phyloP scores from a whole-genome alignment of 768 basidiomycete species.

The Fistulinella prunicolor region DNA sequence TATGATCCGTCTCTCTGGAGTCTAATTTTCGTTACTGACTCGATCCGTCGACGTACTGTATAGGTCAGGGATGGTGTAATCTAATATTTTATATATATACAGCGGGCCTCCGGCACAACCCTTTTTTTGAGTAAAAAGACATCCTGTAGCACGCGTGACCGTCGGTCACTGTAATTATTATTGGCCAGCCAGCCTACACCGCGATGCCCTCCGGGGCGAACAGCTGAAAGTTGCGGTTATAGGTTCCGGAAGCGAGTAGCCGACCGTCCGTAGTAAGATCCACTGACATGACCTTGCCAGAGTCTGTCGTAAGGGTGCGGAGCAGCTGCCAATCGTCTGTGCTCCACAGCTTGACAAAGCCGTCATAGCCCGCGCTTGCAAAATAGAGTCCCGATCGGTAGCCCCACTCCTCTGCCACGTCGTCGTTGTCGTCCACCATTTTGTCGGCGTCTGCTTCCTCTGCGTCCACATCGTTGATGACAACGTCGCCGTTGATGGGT shows the following conservation, averaged over 20 bases:
- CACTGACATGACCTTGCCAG: conserved; percentile 99
- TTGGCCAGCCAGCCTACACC: conserved; percentile 20
- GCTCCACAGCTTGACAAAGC: conserved; percentile 93
- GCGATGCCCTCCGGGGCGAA: conserved; percentile 74
- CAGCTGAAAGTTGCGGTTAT: conserved; percentile 92
- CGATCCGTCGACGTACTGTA: conserved; percentile 10
- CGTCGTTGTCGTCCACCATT: conserved; percentile 26
- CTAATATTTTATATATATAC: conserved; percentile 28
- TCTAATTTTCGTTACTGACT: conserved; percentile 17
- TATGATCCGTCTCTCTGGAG: conserved; percentile 24
- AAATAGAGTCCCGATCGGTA: conserved; percentile 91
- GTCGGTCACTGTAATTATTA: conserved; percentile 24
- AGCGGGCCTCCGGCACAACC: conserved; percentile 1
- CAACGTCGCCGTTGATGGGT: conserved; percentile 40
- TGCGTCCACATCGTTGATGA: conserved; percentile 49
- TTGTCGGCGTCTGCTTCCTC: conserved; percentile 30
- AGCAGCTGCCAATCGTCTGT: conserved; percentile 97
- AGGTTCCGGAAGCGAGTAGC: conserved; percentile 85
- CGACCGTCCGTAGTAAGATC: conserved; percentile 84
- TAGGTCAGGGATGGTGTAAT: conserved; percentile 43
- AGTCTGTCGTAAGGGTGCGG: conserved; percentile 85
- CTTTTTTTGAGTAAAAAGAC: conserved; percentile 13
- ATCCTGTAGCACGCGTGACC: conserved; percentile 33
- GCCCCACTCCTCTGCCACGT: conserved; percentile 57
- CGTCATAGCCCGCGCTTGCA: conserved; percentile 92